Evolutionary conservation across 148 eudicot genomes (phyloP), one percentile per base, ranked within the genome.

Genomic region (Mesembryanthemum crystallinum): DNA sequence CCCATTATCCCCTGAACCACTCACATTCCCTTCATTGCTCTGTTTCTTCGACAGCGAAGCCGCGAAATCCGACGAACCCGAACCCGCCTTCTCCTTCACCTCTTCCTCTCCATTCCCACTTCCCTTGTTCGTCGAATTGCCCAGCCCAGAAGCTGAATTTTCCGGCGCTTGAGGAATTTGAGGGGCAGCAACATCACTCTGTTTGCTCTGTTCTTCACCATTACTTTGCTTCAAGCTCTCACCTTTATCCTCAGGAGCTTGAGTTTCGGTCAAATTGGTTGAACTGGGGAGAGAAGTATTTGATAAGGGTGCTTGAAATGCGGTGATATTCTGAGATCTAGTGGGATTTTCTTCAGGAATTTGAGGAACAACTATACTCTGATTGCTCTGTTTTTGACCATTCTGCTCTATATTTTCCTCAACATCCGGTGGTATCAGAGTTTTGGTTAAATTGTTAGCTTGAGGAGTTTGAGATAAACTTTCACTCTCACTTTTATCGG

Each of bases 41-140:
- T 80, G 61, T 20, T 86, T 85, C 78, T 82, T 86, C 62, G 68
- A 61, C 69, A 78, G 47, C 11, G 84, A 85, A 61, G 85, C 81
- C 61, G 81, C 79, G 10, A 81, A 42, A 82, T 85, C 86, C 55
- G 84, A 68, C 11, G 67, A 57, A 43, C n/a, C n/a, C n/a, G 55
- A 35, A 35, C 39, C 70, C n/a, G 37, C 77, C 69, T 81, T 43
- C 77, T 74, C 59, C 64, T 49, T 62, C 73, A 73, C 64, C 21
- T 68, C 58, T 17, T 83, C 81, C 52, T 64, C 82, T 33, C 47
- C 83, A 32, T 45, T 51, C 74, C 64, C 76, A 72, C 66, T 65
- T 61, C 15, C 60, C 7, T 67, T 72, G 21, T 60, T 73, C 5
- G 55, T 64, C 52, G 28, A 76, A 62, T 71, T 28, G 7, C 73